A percentile compares a stretch with the other conserved stretches of the same genome.
Evolutionary conservation across 176 grass and related monocot genomes (phyloP).

Genomic region (Bromus sterilis): DNA sequence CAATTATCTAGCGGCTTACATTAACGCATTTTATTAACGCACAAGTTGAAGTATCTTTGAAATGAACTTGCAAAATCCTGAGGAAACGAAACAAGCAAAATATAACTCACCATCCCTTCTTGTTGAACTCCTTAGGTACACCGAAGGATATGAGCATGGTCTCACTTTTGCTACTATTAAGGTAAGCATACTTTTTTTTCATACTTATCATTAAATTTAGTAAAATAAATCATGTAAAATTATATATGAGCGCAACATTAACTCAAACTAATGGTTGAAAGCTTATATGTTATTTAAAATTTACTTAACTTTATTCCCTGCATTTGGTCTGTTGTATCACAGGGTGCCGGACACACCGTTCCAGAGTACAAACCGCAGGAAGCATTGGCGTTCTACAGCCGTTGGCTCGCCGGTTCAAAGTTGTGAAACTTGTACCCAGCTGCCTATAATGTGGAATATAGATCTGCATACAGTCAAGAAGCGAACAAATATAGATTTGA

Average conservation of each 20-base stretch:
- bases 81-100: neutral
- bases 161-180: conserved; percentile 91
- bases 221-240: neutral
- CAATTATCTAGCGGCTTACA: neutral
- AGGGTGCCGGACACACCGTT: conserved; percentile 89
- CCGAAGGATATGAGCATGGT: conserved; percentile 63
- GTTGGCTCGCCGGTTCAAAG: conserved; percentile 51
- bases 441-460: neutral
- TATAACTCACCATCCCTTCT: neutral
- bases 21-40: neutral
- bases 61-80: neutral
- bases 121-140: conserved; percentile 56
- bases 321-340: neutral
- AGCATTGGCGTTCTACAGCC: conserved; percentile 71
- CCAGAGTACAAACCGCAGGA: conserved; percentile 91
- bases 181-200: conserved; percentile 33
- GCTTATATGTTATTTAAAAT: neutral
- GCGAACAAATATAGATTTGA: neutral
- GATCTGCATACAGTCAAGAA: conserved; percentile 14
- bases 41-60: neutral
- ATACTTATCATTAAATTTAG: too few relatives aligned
- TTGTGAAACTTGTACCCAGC: conserved; percentile 26
- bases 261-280: neutral
- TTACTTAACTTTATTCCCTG: neutral
- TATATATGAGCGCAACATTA: neutral